Percentiles rank a stretch among this genome's conserved stretches.
These are phyloP conservation scores for Ulvella scutata DNA, from an alignment of 139 green algal genomes.

Conservation along the genomic window DNA sequence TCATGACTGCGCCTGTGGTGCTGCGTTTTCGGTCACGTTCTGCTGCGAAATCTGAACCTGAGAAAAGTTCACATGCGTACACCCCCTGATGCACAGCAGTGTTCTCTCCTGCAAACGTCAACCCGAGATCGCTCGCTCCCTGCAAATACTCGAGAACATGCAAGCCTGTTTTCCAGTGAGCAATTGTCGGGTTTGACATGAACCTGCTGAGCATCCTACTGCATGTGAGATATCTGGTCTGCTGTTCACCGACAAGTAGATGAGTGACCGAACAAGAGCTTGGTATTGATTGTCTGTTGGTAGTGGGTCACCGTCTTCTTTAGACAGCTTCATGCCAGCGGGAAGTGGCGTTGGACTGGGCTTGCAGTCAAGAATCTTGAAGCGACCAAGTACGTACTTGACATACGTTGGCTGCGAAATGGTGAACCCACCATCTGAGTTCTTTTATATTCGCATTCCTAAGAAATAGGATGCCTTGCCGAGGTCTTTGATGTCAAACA, in stretches of 20 bases:
- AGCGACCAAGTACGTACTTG: slow-evolving; percentile 3
- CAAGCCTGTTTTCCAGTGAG: slow-evolving; percentile 21
- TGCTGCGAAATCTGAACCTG: slow-evolving; percentile 21
- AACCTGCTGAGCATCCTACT: slow-evolving; percentile 18
- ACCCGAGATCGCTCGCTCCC: slow-evolving; percentile 2
- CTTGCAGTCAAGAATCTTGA: slow-evolving; percentile 10
- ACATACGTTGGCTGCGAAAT: slow-evolving; percentile 2
- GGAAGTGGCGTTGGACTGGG: background rate
- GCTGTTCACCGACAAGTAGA: slow-evolving; percentile 14
- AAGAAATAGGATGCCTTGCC: slow-evolving; percentile 6
- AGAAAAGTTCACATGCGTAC: slow-evolving; percentile 10
- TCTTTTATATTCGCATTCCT: slow-evolving; percentile 3
- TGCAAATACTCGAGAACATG: slow-evolving; percentile 13
- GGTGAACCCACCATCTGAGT: slow-evolving; percentile 13
- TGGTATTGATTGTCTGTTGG: background rate
- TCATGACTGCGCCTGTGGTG: slow-evolving; percentile 28
- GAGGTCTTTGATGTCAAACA: slow-evolving; percentile 11
- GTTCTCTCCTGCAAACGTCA: no score
- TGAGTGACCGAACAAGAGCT: slow-evolving; percentile 14
- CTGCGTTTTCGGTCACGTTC: slow-evolving; percentile 12
- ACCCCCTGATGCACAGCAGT: no score
- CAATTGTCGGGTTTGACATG: slow-evolving; percentile 14
- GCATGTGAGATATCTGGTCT: slow-evolving; percentile 23
- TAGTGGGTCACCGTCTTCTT: background rate
- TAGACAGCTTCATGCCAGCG: background rate